A percentile compares a stretch with the other conserved stretches of the same genome.
These are phyloP conservation scores for Geotrichum cucujoidarum DNA, from an alignment of 1,139 yeast species.

Conservation along the genomic window DNA sequence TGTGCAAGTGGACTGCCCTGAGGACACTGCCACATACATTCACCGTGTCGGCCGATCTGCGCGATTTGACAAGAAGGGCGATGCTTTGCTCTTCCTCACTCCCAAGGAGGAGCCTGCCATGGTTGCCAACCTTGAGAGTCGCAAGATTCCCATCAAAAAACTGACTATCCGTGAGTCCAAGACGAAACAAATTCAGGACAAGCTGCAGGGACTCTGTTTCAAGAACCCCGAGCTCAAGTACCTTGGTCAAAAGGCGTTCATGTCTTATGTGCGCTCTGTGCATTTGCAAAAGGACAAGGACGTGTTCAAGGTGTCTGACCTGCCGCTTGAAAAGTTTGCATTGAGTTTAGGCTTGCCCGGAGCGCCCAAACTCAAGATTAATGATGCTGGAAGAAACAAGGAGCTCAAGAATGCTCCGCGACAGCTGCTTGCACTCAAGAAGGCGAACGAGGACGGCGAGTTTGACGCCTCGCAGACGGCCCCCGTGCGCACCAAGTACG, in stretches of 20 bases:
- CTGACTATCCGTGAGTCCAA: slow-evolving; percentile 72
- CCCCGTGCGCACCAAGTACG: slow-evolving; percentile 79
- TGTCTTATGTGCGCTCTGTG: slow-evolving; percentile 80
- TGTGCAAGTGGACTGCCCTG: slow-evolving; percentile 92
- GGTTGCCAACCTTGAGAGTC: slow-evolving; percentile 55
- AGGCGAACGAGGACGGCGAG: slow-evolving; percentile 54
- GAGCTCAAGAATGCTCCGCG: slow-evolving; percentile 81
- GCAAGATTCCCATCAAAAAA: slow-evolving; percentile 64
- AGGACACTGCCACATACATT: slow-evolving; percentile 88
- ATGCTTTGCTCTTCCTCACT: slow-evolving; percentile 73
- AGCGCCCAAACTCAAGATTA: slow-evolving; percentile 85
- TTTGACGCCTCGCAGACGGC: slow-evolving; percentile 35
- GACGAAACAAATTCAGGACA: slow-evolving; percentile 74
- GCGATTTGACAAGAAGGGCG: slow-evolving; percentile 84
- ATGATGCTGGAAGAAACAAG: slow-evolving; percentile 49
- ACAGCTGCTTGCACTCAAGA: slow-evolving; percentile 52
- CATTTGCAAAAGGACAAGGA: slow-evolving; percentile 84
- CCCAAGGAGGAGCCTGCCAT: slow-evolving; percentile 82
- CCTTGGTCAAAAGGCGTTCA: slow-evolving; percentile 91
- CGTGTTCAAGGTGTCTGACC: slow-evolving; percentile 62
- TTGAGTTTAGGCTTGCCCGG: slow-evolving; percentile 89
- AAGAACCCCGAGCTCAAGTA: slow-evolving; percentile 88
- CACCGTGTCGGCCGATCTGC: slow-evolving; percentile 98
- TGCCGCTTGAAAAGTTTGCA: slow-evolving; percentile 82
- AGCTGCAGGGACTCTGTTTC: slow-evolving; percentile 85